A percentile compares a stretch with the other conserved stretches of the same genome.
These are phyloP conservation scores for Neurospora sp. DNA, from an alignment of 495 filamentous ascomycete species.

Conservation along the genomic window DNA sequence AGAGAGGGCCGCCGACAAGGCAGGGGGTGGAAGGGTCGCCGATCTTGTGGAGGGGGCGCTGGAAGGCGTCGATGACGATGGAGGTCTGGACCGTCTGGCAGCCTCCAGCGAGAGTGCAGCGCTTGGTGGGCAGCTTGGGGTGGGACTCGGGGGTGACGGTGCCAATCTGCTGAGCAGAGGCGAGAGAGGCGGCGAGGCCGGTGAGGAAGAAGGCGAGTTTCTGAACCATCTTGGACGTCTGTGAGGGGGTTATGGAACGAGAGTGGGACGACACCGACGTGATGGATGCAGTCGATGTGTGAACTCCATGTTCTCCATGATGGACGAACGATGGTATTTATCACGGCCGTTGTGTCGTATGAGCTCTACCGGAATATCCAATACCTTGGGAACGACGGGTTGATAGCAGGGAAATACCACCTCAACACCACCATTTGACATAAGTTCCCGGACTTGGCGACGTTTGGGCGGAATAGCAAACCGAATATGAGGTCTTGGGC, in stretches of 20 bases:
- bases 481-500: background rate
- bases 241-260: background rate
- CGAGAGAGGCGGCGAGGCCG: constrained; percentile 4
- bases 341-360: background rate
- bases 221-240: constrained; percentile 5
- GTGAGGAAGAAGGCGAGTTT: constrained; percentile 6
- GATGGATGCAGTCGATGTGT: background rate
- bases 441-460: background rate
- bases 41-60: constrained; percentile 16
- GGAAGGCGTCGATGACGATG: constrained; percentile 48
- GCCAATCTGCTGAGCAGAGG: constrained; percentile 15
- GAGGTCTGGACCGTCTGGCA: constrained; percentile 43
- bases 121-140: constrained; percentile 46
- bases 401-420: background rate
- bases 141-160: constrained; percentile 28
- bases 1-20: constrained; percentile 46
- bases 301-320: background rate
- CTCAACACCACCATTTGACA: background rate
- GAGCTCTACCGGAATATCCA: background rate
- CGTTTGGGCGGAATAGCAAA: background rate
- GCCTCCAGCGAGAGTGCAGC: constrained; percentile 40
- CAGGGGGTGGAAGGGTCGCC: constrained; percentile 6
- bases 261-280: background rate
- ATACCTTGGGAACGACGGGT: background rate
- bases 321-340: background rate